Evolutionary conservation across 1,284 basidiomycete genomes (phyloP), one percentile per base, ranked within the genome.

Genomic region (Marasmius fiardii): DNA sequence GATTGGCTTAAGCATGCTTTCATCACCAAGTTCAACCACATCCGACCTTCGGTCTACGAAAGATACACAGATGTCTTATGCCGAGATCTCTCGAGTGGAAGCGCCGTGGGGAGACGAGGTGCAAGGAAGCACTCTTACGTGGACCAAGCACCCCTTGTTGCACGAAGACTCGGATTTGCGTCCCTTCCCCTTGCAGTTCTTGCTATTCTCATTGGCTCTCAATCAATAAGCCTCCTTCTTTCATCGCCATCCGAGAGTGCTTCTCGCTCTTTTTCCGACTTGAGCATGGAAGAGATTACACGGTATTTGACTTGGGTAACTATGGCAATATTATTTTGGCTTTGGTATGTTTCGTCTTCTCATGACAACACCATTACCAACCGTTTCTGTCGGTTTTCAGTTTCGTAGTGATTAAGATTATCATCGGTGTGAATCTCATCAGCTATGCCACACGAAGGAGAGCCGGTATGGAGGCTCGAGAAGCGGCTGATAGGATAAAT

Each of bases 1-100:
- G 97, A 99, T 71, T 99, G 96, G 97, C 80, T 99, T 57, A 99
- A 99, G 68, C 97, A 99, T 67, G 96, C 96, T 1, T 99, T 99
- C 74, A 98, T 99, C 66, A 96, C 95, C 54, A 99, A 99, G 71
- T 98, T 98, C 71, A 92, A 92, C 64, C 92, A 95, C 66, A 95
- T 99, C 53, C 86, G 96, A 1, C 94, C 95, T 0, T 91, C 90
- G 0, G 93, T 98, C 0, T 99, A 99, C 63, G 95, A 95, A 58
- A 82, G 97, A 11, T 99, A 95, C 72, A 93, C 90, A 11, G 97
- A 99, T 66, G 93, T 99, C 0, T 81, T 99, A 0, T 98, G 96
- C 65, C 88, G 93, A 43, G 97, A 99, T 68, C 81, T 99, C 11
- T 82, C 95, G 1, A 89, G 89, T 52, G 92, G 86, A 39, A 93